Conservation (phyloP, 1,139 yeast genomes). For the Scheffersomyces lignicola region DNA sequence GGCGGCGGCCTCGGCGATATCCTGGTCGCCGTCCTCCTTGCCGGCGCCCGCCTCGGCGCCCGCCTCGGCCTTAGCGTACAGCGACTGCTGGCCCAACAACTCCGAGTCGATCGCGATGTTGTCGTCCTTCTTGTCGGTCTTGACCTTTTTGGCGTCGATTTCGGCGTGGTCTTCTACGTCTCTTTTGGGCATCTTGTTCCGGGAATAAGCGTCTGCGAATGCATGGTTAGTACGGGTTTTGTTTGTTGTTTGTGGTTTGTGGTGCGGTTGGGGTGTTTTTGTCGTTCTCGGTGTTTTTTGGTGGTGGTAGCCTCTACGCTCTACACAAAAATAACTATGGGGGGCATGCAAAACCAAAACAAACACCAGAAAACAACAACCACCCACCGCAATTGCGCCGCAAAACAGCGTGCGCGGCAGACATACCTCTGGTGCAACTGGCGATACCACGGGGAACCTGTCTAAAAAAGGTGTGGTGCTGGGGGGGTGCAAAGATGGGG, state of each 20-base stretch:
- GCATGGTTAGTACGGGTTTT: constrained; percentile 5
- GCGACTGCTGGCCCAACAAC: constrained; percentile 46
- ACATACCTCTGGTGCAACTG: too few species aligned
- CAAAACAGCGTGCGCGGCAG: too few species aligned
- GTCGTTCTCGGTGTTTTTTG: too few species aligned
- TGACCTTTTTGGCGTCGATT: constrained; percentile 12
- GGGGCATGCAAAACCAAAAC: too few species aligned
- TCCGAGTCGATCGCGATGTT: constrained; percentile 50
- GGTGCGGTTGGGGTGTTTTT: constrained; percentile 5
- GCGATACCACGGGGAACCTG: too few species aligned
- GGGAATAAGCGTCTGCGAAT: too few species aligned
- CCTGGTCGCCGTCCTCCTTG: constrained; percentile 19
- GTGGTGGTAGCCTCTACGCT: too few species aligned
- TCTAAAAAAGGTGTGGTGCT: background rate
- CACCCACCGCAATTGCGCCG: too few species aligned
- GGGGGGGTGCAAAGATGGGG: background rate
- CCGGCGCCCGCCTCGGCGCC: constrained; percentile 15
- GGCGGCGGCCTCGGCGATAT: constrained; percentile 29
- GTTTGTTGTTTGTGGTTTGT: constrained; percentile 7
- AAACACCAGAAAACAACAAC: too few species aligned
- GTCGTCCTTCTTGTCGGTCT: constrained; percentile 32
- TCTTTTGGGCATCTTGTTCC: constrained; percentile 37
- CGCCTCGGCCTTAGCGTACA: constrained; percentile 19
- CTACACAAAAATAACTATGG: too few species aligned
- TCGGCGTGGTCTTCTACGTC: constrained; percentile 24